Evolutionary conservation across 805 yeast species (phyloP), one percentile per base, ranked within the genome.

Genomic region (Ogataea methylovora): DNA sequence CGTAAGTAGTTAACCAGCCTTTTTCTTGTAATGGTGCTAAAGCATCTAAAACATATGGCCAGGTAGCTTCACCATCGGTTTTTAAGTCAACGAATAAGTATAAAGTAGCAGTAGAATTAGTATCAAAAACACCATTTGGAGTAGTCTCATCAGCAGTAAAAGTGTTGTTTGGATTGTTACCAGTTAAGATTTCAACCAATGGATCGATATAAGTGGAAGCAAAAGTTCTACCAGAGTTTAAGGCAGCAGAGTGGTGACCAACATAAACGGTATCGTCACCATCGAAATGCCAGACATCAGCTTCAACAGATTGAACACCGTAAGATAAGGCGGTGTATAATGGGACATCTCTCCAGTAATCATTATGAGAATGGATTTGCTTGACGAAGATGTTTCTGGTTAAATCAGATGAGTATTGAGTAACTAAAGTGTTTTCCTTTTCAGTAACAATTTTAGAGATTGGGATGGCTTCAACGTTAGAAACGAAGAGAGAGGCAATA

Each of bases 11-110:
- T 27, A 83, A 51, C 48, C 69, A 81, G 3, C 62, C 67, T 17
- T 59, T 56, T 13, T 65, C 65, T 12, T 69, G 60, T 24, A 80
- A 63, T 5, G 71, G 66, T 32, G 62, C 53, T 25, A 81, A 61
- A 13, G 66, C 61, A 8, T 58, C 52, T 41, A 63, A 56, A 24
- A 83, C 55, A 15, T 60, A 52, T 2, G 58, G 52, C 52, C 71
- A 79, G 1, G 78, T 69, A 2, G 60, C 61, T 16, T 58, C 54
- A n/a, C 82, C 73, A 27, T 69, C 70, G 2, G 76, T 64, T 47
- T 79, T 79, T 45, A 78, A 62, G 52, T 83, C 90, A 44, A 82
- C 62, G 58, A 77, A 75, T 21, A 82, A 57, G 49, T 69, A 75
- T 14, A 79, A 53, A 2, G 84, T 72, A n/a, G 63, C 55, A 33